Evolutionary conservation across 2,329 filamentous ascomycete species (phyloP).

Genomic region (Didymella pinodella): DNA sequence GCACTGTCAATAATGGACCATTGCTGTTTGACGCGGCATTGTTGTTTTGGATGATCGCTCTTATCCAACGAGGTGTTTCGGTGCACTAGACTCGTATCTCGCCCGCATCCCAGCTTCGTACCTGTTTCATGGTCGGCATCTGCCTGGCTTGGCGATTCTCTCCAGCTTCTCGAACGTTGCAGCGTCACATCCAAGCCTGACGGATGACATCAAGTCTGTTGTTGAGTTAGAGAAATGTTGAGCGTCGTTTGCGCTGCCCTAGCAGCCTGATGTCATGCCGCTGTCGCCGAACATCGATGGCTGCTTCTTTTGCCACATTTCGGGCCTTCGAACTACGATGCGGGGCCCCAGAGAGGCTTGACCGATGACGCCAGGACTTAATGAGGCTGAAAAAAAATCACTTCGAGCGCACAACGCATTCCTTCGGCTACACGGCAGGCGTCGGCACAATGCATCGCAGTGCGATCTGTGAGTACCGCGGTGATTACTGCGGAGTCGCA

Average conservation of each 20-base stretch:
- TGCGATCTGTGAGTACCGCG: slow-evolving; percentile 10
- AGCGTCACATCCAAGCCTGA: slow-evolving; percentile 1
- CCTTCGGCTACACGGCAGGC: slow-evolving; percentile 11
- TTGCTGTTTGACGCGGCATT: neutral
- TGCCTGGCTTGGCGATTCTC: slow-evolving; percentile 1
- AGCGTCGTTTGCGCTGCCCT: neutral
- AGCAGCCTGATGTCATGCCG: slow-evolving; percentile 25
- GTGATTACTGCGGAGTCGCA: slow-evolving; percentile 15
- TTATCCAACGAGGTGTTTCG: neutral
- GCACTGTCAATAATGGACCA: neutral
- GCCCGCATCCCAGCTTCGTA: neutral
- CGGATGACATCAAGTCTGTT: slow-evolving; percentile 16
- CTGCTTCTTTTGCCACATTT: slow-evolving; percentile 24
- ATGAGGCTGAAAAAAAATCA: slow-evolving; percentile 22
- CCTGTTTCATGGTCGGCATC: neutral
- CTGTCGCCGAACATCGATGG: slow-evolving; percentile 18
- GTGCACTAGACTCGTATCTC: neutral
- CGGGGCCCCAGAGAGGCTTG: slow-evolving; percentile 40
- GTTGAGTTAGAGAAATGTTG: slow-evolving; percentile 1
- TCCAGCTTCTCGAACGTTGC: slow-evolving; percentile 13
- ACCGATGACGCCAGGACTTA: slow-evolving; percentile 15
- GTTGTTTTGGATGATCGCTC: neutral
- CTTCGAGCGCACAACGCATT: slow-evolving; percentile 25
- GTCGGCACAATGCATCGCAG: slow-evolving; percentile 23
- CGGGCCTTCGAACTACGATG: slow-evolving; percentile 29